A percentile compares a stretch with the other conserved stretches of the same genome.
These are phyloP conservation scores for Termitomyces sp. DNA, from an alignment of 768 basidiomycete genomes.

Conservation along the genomic window DNA sequence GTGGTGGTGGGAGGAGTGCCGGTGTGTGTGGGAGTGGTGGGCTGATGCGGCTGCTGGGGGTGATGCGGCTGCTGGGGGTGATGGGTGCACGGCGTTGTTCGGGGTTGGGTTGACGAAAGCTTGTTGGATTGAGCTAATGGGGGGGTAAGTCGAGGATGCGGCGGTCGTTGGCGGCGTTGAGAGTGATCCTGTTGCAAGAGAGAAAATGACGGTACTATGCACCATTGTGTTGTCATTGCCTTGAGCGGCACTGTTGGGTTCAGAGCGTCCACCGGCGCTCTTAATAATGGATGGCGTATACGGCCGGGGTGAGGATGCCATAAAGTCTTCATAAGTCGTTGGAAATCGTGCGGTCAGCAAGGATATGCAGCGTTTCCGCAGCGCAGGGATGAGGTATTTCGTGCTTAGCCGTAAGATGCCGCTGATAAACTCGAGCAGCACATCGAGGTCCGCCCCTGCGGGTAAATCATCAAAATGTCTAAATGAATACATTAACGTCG, in stretches of 20 bases:
- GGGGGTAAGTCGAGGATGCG: neutral
- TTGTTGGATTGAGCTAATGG: neutral
- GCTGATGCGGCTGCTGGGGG: neutral
- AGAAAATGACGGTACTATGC: neutral
- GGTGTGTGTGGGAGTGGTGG: neutral
- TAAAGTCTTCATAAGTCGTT: conserved; percentile 31
- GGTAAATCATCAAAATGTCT: conserved; percentile 34
- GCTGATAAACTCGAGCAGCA: conserved; percentile 38
- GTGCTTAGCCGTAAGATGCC: conserved; percentile 60
- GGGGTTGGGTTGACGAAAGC: neutral
- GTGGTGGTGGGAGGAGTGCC: neutral
- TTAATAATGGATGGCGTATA: neutral
- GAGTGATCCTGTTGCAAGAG: neutral
- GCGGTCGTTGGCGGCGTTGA: neutral
- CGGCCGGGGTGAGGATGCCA: conserved; percentile 16
- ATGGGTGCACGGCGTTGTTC: neutral
- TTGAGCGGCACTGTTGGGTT: neutral
- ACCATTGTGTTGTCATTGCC: neutral
- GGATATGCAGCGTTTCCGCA: conserved; percentile 46
- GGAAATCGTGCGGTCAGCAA: conserved; percentile 39
- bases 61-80: neutral
- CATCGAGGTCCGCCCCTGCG: conserved; percentile 30
- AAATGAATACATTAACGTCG: neutral
- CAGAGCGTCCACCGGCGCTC: neutral
- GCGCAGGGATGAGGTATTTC: conserved; percentile 51